Percentiles rank a stretch among this genome's conserved stretches.
phyloP scores from a whole-genome alignment of 1,284 basidiomycete species.

The Moesziomyces parantarcticus region DNA sequence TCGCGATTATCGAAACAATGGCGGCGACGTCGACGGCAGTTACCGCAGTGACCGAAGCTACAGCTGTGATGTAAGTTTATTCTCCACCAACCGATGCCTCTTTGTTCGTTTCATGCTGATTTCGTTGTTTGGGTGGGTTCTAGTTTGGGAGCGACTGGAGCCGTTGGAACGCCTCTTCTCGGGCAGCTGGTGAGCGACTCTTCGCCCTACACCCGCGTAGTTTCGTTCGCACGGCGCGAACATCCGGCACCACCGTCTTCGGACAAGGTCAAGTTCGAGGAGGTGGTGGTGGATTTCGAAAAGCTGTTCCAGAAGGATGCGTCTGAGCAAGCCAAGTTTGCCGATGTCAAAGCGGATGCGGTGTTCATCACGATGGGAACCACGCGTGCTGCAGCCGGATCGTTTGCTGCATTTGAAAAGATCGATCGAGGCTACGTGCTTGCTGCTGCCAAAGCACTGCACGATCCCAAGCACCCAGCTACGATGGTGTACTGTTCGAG shows the following conservation, averaged over 20 bases:
- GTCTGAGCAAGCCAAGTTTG: slow-evolving; percentile 32
- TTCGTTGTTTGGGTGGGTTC: neutral
- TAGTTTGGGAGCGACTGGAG: slow-evolving; percentile 52
- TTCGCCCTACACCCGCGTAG: slow-evolving; percentile 70
- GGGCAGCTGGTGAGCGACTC: slow-evolving; percentile 23
- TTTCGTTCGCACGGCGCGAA: slow-evolving; percentile 74
- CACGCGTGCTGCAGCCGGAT: slow-evolving; percentile 71
- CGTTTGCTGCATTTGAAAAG: slow-evolving; percentile 76
- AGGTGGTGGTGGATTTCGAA: slow-evolving; percentile 54
- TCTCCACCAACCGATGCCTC: no score
- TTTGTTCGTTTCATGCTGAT: no score
- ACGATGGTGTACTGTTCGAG: slow-evolving; percentile 79
- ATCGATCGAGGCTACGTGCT: slow-evolving; percentile 82
- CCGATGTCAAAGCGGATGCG: slow-evolving; percentile 12
- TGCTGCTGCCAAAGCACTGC: slow-evolving; percentile 76
- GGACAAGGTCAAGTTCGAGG: slow-evolving; percentile 65
- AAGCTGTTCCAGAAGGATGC: slow-evolving; percentile 19
- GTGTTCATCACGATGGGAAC: slow-evolving; percentile 55
- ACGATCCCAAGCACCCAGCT: slow-evolving; percentile 69
- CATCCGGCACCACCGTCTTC: slow-evolving; percentile 66
- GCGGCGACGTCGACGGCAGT: slow-evolving; percentile 14
- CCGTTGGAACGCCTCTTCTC: slow-evolving; percentile 52
- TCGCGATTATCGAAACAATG: neutral
- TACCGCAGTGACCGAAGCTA: slow-evolving; percentile 11
- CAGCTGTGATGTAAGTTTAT: slow-evolving; percentile 43